Conservation (phyloP, 75 land plant species). For the Adiantum capillusveneris region DNA sequence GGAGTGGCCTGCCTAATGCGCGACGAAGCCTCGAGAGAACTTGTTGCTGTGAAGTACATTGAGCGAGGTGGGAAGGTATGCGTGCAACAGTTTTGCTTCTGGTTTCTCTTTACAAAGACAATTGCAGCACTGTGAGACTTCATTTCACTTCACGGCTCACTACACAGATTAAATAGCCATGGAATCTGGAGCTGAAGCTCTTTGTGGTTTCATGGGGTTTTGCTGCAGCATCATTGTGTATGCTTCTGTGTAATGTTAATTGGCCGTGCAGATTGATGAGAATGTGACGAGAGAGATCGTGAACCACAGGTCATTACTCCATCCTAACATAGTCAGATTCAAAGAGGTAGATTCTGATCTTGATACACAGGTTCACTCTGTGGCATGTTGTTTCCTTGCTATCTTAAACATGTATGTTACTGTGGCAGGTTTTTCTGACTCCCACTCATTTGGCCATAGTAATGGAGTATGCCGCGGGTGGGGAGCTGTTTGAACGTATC, state of each 20-base stretch:
- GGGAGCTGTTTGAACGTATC: slow-evolving; percentile 54
- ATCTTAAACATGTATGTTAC: no score
- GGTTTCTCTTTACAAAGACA: no score
- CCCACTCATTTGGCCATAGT: slow-evolving; percentile 52
- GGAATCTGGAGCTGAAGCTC: no score
- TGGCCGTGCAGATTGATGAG: slow-evolving; percentile 44
- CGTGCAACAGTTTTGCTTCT: no score
- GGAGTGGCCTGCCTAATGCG: slow-evolving; percentile 45
- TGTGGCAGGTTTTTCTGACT: slow-evolving; percentile 45
- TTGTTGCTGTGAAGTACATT: slow-evolving; percentile 42
- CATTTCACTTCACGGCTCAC: no score
- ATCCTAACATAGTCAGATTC: slow-evolving; percentile 43
- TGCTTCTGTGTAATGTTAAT: no score
- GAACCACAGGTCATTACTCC: slow-evolving; percentile 42
- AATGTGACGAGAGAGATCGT: slow-evolving; percentile 47
- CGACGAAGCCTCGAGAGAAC: slow-evolving; percentile 31
- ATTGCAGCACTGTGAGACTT: no score
- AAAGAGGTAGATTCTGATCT: slow-evolving; percentile 20
- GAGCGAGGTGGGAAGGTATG: slow-evolving; percentile 44
- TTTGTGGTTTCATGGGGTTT: no score
- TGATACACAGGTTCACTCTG: background rate
- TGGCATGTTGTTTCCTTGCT: background rate
- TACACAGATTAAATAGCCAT: no score
- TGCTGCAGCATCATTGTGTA: no score
- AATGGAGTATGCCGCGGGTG: slow-evolving; percentile 61